Evolutionary conservation across 1,139 yeast genomes (phyloP).

Genomic region (Spencermartinsiella ligniputridi): DNA sequence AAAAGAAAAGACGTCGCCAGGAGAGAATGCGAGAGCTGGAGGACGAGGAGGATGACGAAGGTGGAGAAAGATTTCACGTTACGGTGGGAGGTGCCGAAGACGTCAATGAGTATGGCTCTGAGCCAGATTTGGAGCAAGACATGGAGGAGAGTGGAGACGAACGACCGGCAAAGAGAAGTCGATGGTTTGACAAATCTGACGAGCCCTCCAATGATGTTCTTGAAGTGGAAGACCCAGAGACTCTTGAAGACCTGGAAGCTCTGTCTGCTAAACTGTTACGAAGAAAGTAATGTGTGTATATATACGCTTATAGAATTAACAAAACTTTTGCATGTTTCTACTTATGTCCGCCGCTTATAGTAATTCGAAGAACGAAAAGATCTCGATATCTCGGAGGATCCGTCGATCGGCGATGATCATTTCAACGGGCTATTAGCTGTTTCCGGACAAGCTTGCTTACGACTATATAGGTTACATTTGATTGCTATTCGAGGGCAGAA

Average conservation of each 20-base stretch:
- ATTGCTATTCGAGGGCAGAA: too few relatives aligned
- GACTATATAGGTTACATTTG: too few relatives aligned
- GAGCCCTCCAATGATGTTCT: slow-evolving; percentile 44
- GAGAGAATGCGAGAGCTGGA: slow-evolving; percentile 66
- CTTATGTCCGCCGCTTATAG: too few relatives aligned
- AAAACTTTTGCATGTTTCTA: too few relatives aligned
- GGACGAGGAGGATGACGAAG: slow-evolving; percentile 30
- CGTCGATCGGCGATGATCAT: too few relatives aligned
- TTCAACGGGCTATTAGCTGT: too few relatives aligned
- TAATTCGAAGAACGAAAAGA: too few relatives aligned
- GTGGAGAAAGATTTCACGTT: slow-evolving; percentile 35
- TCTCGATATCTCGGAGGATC: too few relatives aligned
- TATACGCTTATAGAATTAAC: too few relatives aligned
- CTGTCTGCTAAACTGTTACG: slow-evolving; percentile 61
- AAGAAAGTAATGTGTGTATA: neutral
- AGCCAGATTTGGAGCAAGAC: slow-evolving; percentile 15
- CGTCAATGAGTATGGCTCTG: slow-evolving; percentile 20
- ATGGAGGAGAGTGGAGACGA: slow-evolving; percentile 15
- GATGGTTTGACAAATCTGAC: slow-evolving; percentile 38
- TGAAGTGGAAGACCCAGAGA: slow-evolving; percentile 83
- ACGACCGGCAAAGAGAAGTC: slow-evolving; percentile 19
- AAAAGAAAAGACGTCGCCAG: slow-evolving; percentile 83
- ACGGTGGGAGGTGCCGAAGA: slow-evolving; percentile 30
- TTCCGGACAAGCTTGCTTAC: too few relatives aligned
- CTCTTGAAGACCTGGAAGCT: slow-evolving; percentile 90